These are phyloP conservation scores for Phytophthora cryptogea DNA, from an alignment of 352 stramenopile species.

Conservation along the genomic window DNA sequence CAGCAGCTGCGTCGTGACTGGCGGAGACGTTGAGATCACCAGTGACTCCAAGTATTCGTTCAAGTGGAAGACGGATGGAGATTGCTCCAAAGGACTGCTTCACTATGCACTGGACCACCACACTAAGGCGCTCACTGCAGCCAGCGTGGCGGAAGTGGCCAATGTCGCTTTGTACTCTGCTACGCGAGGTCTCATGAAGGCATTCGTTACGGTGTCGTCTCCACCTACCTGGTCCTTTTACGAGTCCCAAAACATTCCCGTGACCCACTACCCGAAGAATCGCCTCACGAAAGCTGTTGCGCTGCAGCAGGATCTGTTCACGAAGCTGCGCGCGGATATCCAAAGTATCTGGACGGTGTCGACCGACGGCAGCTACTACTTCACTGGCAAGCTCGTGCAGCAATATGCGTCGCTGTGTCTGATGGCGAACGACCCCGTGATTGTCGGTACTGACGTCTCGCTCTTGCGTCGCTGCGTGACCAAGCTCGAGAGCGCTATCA, in stretches of 20 bases:
- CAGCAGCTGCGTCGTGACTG: constrained; percentile 66
- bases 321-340: constrained; percentile 58
- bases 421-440: constrained; percentile 68
- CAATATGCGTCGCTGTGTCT: constrained; percentile 78
- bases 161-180: constrained; percentile 51
- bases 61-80: constrained; percentile 58
- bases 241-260: constrained; percentile 47
- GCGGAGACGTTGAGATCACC: constrained; percentile 44
- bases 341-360: constrained; percentile 58
- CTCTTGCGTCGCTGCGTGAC: constrained; percentile 60
- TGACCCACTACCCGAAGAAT: constrained; percentile 62
- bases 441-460: constrained; percentile 63
- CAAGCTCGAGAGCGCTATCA: constrained; percentile 62
- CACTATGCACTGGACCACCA: constrained; percentile 73
- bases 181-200: constrained; percentile 58
- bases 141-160: constrained; percentile 41
- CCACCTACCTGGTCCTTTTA: constrained; percentile 51
- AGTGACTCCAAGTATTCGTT: constrained; percentile 59
- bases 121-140: constrained; percentile 46
- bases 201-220: constrained; percentile 48
- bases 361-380: constrained; percentile 66
- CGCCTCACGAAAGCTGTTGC: constrained; percentile 45
- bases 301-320: constrained; percentile 41
- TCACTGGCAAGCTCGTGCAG: constrained; percentile 75
- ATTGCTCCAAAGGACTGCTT: constrained; percentile 60